Evolutionary conservation across 1,139 yeast genomes (phyloP), one percentile per base, ranked within the genome.

Genomic region (Suhomyces coccinellae): DNA sequence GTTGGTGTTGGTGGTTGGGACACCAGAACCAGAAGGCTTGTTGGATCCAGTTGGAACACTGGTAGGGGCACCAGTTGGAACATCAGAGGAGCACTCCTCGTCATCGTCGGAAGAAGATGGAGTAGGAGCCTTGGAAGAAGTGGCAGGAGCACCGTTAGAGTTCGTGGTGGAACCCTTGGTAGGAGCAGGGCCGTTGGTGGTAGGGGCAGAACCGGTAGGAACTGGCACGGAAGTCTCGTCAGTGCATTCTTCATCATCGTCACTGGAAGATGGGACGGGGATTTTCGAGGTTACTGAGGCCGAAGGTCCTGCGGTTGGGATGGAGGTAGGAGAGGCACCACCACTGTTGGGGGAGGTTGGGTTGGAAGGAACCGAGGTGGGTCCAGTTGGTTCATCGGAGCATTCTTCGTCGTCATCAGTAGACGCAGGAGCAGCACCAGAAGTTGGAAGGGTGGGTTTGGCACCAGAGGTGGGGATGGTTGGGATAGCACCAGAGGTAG

Each of bases 381-480:
- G 37, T 14, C 30, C 29, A 5, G 30, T 30, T 10, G 43, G 22
- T 7, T 33, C 34, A 9, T 44, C 50, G 20, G 41, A 32, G 26
- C 49, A 49, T 16, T 46, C 52, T 5, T 47, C 53, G 17, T 52
- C 55, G 13, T 49, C 52, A 26, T 47, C 50, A 30, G 44, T 16
- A 13, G 41, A 14, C 3, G 47, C 35, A 27, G 31, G 22, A 29
- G 27, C 9, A 6, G 40, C 16, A 13, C 33, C 36, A 24, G 36
- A 42, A 31, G 43, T 32, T 11, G 44, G 33, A 12, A 31, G 5
- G 33, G 15, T 14, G 17, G 12, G n/a, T 6, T n/a, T n/a, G 9
- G 10, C 11, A 13, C 22, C n/a, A 4, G 35, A 17, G 11, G 35
- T 10, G 12, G 15, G 14, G 17, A 10, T 4, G 11, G 17, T 31